A percentile compares a stretch with the other conserved stretches of the same genome.
Conservation (phyloP, 306 rosid species). For the Alnus rubra region DNA sequence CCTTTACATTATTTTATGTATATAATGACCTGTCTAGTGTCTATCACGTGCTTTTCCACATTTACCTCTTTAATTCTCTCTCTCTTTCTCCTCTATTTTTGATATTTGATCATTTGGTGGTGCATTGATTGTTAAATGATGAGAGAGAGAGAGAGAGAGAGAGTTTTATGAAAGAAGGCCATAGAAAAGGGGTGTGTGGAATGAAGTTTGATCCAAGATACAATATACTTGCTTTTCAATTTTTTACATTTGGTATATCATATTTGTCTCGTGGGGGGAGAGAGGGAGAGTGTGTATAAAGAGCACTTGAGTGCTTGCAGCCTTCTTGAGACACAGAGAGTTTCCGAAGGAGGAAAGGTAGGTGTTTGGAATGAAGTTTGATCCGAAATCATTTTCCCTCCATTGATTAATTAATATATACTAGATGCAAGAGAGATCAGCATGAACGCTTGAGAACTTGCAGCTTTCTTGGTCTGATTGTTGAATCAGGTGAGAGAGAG, state of each 20-base stretch:
- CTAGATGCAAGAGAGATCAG: slow-evolving; percentile 9
- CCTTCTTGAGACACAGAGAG: too few species aligned
- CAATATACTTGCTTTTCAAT: too few species aligned
- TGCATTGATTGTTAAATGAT: slow-evolving; percentile 38
- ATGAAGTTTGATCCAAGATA: slow-evolving; percentile 53
- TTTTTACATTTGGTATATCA: too few species aligned
- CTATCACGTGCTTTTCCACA: slow-evolving; percentile 46
- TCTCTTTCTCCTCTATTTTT: background rate
- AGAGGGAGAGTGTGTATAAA: too few species aligned
- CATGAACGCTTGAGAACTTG: too few species aligned
- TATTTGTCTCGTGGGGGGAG: too few species aligned
- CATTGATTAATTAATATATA: background rate
- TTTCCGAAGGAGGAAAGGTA: too few species aligned
- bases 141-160: slow-evolving; percentile 17
- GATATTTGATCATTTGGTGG: slow-evolving; percentile 27
- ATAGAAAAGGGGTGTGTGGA: slow-evolving; percentile 50
- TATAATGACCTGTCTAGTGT: slow-evolving; percentile 40
- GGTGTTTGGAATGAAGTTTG: slow-evolving; percentile 66
- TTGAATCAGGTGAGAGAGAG: too few species aligned
- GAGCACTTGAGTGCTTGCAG: too few species aligned
- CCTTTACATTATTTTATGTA: slow-evolving; percentile 47
- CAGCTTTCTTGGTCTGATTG: slow-evolving; percentile 14
- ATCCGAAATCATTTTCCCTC: slow-evolving; percentile 51
- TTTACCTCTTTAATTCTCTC: background rate
- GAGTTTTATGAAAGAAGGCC: background rate